Conservation (phyloP, 1,139 yeast genomes). For the Eremothecium cymbalariae region DNA sequence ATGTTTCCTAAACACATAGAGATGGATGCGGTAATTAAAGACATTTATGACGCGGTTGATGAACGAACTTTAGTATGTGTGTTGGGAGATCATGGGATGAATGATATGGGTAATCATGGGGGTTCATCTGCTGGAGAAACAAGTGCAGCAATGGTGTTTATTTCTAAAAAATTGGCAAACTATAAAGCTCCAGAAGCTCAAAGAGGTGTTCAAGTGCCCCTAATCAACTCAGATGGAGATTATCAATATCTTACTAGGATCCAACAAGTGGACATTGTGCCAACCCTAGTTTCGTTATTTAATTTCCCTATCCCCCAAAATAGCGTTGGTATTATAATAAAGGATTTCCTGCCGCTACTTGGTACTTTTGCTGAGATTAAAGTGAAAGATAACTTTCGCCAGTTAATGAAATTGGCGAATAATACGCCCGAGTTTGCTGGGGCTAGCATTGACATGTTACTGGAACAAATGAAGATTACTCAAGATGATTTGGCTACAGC, state of each 20-base stretch:
- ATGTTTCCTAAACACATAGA: conserved; percentile 79
- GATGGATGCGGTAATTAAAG: conserved; percentile 63
- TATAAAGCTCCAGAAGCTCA: conserved; percentile 19
- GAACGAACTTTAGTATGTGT: conserved; percentile 63
- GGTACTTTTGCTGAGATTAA: conserved; percentile 33
- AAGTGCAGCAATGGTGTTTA: conserved; percentile 66
- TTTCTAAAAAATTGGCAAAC: conserved; percentile 50
- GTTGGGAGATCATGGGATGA: conserved; percentile 96
- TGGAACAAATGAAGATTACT: conserved; percentile 39
- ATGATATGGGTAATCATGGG: conserved; percentile 82
- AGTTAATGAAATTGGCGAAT: conserved; percentile 36
- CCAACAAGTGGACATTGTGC: conserved; percentile 83
- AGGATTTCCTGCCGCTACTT: conserved; percentile 50
- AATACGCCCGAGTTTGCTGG: conserved; percentile 9
- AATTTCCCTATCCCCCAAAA: conserved; percentile 82
- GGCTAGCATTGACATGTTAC: conserved; percentile 27
- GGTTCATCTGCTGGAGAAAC: conserved; percentile 92
- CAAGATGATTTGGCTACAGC: conserved; percentile 55
- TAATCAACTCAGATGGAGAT: conserved; percentile 31
- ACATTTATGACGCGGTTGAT: conserved; percentile 44
- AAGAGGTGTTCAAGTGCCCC: conserved; percentile 37
- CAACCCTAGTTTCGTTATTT: conserved; percentile 66
- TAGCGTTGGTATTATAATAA: conserved; percentile 66
- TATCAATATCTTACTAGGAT: conserved; percentile 48
- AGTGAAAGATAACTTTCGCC: conserved; percentile 54